Evolutionary conservation across 495 filamentous ascomycete genomes (phyloP).

Genomic region (Daldinia bambusicola): DNA sequence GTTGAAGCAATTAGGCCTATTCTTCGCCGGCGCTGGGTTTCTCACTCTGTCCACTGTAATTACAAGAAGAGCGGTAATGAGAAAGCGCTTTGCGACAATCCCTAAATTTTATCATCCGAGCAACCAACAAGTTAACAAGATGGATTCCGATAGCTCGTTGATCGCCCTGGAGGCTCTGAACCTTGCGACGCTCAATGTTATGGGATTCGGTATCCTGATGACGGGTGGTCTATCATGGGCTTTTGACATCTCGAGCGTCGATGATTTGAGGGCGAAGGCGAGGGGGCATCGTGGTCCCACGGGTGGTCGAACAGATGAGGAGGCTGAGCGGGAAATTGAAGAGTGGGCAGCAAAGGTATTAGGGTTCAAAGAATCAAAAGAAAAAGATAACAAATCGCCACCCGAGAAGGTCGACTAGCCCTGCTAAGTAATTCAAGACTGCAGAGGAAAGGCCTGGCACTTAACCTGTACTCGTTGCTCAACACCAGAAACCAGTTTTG

Average conservation of each 20-base stretch:
- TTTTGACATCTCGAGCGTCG: constrained; percentile 74
- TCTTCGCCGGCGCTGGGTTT: constrained; percentile 78
- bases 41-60: constrained; percentile 72
- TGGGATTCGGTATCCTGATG: constrained; percentile 73
- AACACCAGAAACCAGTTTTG: constrained; percentile 9
- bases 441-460: constrained; percentile 12
- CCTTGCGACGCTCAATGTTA: constrained; percentile 83
- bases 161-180: constrained; percentile 83
- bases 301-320: constrained; percentile 60
- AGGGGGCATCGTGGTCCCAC: constrained; percentile 59
- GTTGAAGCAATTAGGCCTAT: constrained; percentile 65
- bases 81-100: constrained; percentile 61
- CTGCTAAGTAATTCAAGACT: constrained; percentile 2
- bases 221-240: constrained; percentile 74
- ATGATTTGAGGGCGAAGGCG: constrained; percentile 69
- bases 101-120: constrained; percentile 75
- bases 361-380: constrained; percentile 61
- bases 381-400: constrained; percentile 16
- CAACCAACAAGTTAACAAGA: constrained; percentile 50
- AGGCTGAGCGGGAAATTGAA: constrained; percentile 73
- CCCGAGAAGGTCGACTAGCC: constrained; percentile 24
- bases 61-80: constrained; percentile 73
- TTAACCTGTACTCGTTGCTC: not conserved
- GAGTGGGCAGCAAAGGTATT: constrained; percentile 72
- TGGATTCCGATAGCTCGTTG: constrained; percentile 47